Conservation (phyloP, 768 basidiomycete genomes). For the Rhodocollybia butyracea region DNA sequence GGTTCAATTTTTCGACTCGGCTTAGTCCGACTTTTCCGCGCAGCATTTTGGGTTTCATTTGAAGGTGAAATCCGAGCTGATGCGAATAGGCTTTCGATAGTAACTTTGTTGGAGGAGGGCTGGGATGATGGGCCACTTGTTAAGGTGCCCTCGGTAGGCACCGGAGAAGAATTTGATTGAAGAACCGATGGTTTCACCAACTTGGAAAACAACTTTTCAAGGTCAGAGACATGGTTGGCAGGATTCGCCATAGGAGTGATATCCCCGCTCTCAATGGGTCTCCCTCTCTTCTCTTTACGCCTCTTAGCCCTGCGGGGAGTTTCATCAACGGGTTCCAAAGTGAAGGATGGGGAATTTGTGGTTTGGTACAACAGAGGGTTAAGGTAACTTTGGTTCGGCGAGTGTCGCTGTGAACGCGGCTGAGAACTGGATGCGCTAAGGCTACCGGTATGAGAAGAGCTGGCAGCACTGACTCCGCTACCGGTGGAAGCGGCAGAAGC, state of each 20-base stretch:
- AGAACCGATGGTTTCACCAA: constrained; percentile 15
- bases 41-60: not conserved
- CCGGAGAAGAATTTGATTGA: not conserved
- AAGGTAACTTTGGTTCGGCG: not conserved
- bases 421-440: not conserved
- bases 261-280: not conserved
- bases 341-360: not conserved
- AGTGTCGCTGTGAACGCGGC: not conserved
- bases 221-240: constrained; percentile 26
- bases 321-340: not conserved
- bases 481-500: constrained; percentile 7
- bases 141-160: too few species aligned
- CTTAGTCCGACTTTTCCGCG: too few species aligned
- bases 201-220: constrained; percentile 48
- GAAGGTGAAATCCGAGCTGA: not conserved
- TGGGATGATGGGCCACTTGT: not conserved
- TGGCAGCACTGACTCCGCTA: not conserved
- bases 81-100: constrained; percentile 4
- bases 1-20: too few species aligned
- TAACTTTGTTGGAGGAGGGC: not conserved
- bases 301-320: not conserved
- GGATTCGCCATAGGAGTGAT: not conserved
- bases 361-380: not conserved
- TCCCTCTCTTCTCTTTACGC: constrained; percentile 1
- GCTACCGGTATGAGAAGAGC: constrained; percentile 4